Evolutionary conservation across 1,284 basidiomycete species (phyloP).

Genomic region (Entoloma clypeatum): DNA sequence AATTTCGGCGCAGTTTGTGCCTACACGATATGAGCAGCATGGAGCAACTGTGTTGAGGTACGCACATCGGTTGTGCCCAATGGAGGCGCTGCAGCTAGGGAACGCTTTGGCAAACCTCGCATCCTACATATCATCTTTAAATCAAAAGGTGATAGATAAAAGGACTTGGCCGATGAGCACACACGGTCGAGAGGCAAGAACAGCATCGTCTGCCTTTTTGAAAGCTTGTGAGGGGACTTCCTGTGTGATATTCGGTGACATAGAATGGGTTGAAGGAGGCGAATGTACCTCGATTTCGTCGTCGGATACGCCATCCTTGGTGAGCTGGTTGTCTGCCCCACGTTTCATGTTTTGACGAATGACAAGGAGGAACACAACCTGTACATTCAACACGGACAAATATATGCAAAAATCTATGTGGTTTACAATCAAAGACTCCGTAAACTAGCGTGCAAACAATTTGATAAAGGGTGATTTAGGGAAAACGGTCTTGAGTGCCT

Average conservation of each 20-base stretch:
- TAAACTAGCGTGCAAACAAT: conserved; percentile 5
- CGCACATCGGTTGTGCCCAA: conserved; percentile 13
- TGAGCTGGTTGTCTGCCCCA: conserved; percentile 68
- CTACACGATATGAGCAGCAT: neutral
- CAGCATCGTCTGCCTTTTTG: conserved; percentile 52
- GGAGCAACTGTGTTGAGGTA: neutral
- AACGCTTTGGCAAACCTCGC: conserved; percentile 52
- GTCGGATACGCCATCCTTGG: conserved; percentile 51
- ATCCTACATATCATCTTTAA: conserved; percentile 40
- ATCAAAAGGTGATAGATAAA: conserved; percentile 5
- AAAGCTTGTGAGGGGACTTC: conserved; percentile 45
- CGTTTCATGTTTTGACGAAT: conserved; percentile 54
- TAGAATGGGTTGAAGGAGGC: neutral
- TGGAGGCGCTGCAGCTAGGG: conserved; percentile 18
- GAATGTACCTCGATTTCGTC: conserved; percentile 25
- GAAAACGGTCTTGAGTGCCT: conserved; percentile 48
- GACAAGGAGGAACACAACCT: neutral
- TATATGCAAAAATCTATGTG: neutral
- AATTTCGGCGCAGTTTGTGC: conserved; percentile 37
- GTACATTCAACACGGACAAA: neutral
- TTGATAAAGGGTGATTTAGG: conserved; percentile 35
- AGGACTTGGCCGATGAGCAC: conserved; percentile 20
- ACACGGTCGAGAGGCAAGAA: conserved; percentile 49
- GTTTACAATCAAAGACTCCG: neutral
- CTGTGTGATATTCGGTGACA: conserved; percentile 23